Evolutionary conservation across 352 stramenopile genomes (phyloP), one percentile per base, ranked within the genome.

Genomic region (Globisporangium cylindrosporum): DNA sequence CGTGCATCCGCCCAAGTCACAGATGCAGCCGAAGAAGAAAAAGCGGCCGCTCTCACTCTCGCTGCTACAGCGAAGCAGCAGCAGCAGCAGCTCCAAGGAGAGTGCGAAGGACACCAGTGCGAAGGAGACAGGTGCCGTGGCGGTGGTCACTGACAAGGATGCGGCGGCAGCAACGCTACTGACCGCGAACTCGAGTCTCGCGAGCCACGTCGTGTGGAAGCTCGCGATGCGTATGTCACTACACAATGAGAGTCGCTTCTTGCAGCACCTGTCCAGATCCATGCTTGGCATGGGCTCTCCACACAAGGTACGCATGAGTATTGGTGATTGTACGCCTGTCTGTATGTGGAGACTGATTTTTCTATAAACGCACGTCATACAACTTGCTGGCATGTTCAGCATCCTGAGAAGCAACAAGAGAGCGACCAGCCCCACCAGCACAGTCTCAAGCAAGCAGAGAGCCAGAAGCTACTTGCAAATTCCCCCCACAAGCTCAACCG

Each of bases 181-280:
- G 29, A 43, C 57, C 2, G 8, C 38, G n/a, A 68, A 51, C 46
- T 49, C 66, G 48, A 65, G 66, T 38, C 72, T 89, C 3, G 73
- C 79, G 29, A 82, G 78, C 56, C 74, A 91, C 60, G 73, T 89
- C 41, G 78, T 91, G 73, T 89, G 76, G 78, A 83, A 83, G 57
- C 70, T 92, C 22, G 81, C 81, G 18, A 78, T 89, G 78, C 71
- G 72, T 58, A 84, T 92, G 78, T 92, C 83, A 22, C 78, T 81
- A 24, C 79, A 83, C 70, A 80, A 90, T 62, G 83, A 92, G 55
- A 92, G 64, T 24, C 80, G 81, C 5, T 49, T 92, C 9, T 62
- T 91, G 18, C 83, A 91, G 61, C 78, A 90, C 66, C 69, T 91
- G 62, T 90, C 83, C n/a, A 75, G 83, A 29, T 91, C 81, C 62